Conservation (phyloP, 805 yeast genomes). For the Ogataea pini region DNA sequence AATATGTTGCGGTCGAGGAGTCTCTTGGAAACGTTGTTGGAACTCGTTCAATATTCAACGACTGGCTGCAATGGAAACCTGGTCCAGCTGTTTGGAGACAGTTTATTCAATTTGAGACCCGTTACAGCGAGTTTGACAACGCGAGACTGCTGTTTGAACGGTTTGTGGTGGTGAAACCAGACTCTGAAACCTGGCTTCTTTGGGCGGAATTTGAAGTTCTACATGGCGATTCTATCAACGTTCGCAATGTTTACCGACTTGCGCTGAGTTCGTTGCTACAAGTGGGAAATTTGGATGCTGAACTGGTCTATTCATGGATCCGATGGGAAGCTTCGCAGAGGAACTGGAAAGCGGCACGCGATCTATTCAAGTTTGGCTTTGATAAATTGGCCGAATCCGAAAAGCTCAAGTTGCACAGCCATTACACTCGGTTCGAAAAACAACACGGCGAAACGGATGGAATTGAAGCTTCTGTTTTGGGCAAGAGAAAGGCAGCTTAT, state of each 20-base stretch:
- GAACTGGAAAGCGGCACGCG: slow-evolving; percentile 64
- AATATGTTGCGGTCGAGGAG: slow-evolving; percentile 82
- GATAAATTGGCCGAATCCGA: slow-evolving; percentile 38
- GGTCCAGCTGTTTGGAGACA: slow-evolving; percentile 66
- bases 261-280: slow-evolving; percentile 57
- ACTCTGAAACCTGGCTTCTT: slow-evolving; percentile 61
- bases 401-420: slow-evolving; percentile 40
- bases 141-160: slow-evolving; percentile 60
- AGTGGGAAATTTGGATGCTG: slow-evolving; percentile 36
- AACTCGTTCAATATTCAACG: slow-evolving; percentile 64
- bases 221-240: slow-evolving; percentile 45
- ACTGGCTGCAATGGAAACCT: slow-evolving; percentile 85
- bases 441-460: slow-evolving; percentile 57
- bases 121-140: slow-evolving; percentile 54
- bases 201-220: slow-evolving; percentile 76
- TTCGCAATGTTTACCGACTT: slow-evolving; percentile 64
- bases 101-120: slow-evolving; percentile 67
- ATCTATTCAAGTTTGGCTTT: slow-evolving; percentile 55
- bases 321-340: slow-evolving; percentile 63
- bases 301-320: slow-evolving; percentile 57
- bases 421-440: slow-evolving; percentile 62
- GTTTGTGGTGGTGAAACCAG: slow-evolving; percentile 56
- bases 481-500: slow-evolving; percentile 58
- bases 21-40: slow-evolving; percentile 62
- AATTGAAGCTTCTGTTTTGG: slow-evolving; percentile 51